These are phyloP conservation scores for Verticillium tricorpus DNA, from an alignment of 2,329 filamentous ascomycete species.

Conservation along the genomic window DNA sequence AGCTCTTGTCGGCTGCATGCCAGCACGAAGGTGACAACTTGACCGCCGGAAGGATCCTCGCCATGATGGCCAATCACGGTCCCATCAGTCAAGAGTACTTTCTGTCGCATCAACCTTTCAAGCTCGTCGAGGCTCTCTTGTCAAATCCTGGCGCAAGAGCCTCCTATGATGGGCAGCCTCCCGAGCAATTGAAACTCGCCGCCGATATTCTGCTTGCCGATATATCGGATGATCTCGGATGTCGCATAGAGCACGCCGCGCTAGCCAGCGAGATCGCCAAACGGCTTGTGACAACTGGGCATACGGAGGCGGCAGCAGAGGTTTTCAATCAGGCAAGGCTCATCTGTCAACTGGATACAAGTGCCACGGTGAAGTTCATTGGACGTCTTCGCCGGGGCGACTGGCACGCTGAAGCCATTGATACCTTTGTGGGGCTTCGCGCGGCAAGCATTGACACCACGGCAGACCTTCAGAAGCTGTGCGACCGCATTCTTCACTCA, in stretches of 20 bases:
- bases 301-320: not conserved
- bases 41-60: conserved; percentile 7
- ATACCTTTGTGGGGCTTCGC: conserved; percentile 6
- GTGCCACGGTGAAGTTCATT: conserved; percentile 5
- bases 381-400: not conserved
- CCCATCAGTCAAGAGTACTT: conserved; percentile 1
- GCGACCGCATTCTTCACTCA: conserved; percentile 3
- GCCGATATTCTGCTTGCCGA: conserved; percentile 3
- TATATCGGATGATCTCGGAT: conserved; percentile 4
- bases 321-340: not conserved
- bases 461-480: conserved; percentile 1
- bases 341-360: not conserved
- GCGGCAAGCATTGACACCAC: not conserved
- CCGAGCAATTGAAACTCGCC: conserved; percentile 1
- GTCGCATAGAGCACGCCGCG: not conserved
- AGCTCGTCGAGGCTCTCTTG: conserved; percentile 4
- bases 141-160: not conserved
- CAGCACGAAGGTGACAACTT: conserved; percentile 4
- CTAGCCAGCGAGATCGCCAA: not conserved
- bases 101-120: conserved; percentile 3
- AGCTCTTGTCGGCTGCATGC: conserved; percentile 7
- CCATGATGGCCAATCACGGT: conserved; percentile 3
- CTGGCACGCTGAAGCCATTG: conserved; percentile 7
- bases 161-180: not conserved
- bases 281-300: not conserved